Evolutionary conservation across 179 eudicot species (phyloP), one percentile per base, ranked within the genome.

Genomic region (Silene coronaria): DNA sequence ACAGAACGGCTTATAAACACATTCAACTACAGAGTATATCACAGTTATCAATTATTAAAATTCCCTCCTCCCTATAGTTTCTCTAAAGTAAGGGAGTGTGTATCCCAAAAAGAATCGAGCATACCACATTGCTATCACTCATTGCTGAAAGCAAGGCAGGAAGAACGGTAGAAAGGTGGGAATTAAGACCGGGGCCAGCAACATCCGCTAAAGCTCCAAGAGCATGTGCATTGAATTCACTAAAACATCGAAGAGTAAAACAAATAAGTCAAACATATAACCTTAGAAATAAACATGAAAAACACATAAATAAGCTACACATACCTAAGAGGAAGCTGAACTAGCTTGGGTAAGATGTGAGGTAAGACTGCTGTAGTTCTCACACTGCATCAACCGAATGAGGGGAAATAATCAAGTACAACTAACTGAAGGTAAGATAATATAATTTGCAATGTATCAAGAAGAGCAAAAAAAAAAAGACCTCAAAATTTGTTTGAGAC

Each of bases 181-280:
- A 83, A 79, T 89, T 86, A 64, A 95, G 88, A 81, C 99, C 93
- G 81, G 99, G 82, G 24, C 99, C 99, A n/a, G 99, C 99, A 80
- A 95, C 99, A 80, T 92, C 97, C 73, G 99, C 99, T 72, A 95
- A 78, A 79, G 99, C 97, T 80, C 97, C 99, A 78, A 95, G 85
- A 80, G 99, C 99, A 86, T 95, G 97, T 27, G 97, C 99, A 86
- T 95, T 95, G 83, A 95, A 91, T 75, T 93, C 97, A 80, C 99
- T 95, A 53, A 72, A 61, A 21, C 62, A 72, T 75, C 19, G 64
- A 55, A 8, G 22, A 67, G 53, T 21, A 21, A 70, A 65, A 32
- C 66, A 58, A 23, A 38, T 58, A 26, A 59, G 14, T 62, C 58
- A 55, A 53, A 36, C 3, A 53, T 45, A 80, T 22, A 9, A 11